phyloP scores from a whole-genome alignment of 768 basidiomycete species.

The Hypsizygus marmoreus region DNA sequence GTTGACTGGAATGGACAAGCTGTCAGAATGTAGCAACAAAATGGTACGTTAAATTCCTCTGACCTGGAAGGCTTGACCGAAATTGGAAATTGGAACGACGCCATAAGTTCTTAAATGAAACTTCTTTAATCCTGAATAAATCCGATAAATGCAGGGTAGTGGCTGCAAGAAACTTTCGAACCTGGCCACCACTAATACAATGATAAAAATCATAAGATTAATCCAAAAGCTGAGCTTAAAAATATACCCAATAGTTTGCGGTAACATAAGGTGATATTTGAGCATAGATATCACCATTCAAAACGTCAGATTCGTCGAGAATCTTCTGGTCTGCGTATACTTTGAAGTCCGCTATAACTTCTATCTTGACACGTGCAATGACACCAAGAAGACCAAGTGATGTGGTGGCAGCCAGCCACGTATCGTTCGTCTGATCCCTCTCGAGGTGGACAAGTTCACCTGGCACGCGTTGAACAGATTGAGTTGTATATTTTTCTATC shows the following conservation, averaged over 20 bases:
- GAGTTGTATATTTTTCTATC: neutral
- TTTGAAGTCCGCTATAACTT: slow-evolving; percentile 35
- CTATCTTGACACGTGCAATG: slow-evolving; percentile 33
- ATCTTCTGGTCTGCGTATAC: slow-evolving; percentile 37
- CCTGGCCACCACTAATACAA: slow-evolving; percentile 38
- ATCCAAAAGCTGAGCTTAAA: neutral
- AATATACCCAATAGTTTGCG: slow-evolving; percentile 38
- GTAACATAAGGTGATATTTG: slow-evolving; percentile 39
- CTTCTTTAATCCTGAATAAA: slow-evolving; percentile 30
- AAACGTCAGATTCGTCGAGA: slow-evolving; percentile 30
- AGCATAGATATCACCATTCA: slow-evolving; percentile 33
- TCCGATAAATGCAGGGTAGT: neutral
- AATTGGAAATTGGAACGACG: slow-evolving; percentile 26
- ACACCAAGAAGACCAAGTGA: slow-evolving; percentile 39
- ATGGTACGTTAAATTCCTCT: neutral
- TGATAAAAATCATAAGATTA: neutral
- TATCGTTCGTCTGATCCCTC: slow-evolving; percentile 30
- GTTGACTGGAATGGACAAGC: slow-evolving; percentile 24
- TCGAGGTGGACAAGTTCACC: slow-evolving; percentile 37
- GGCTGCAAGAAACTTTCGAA: slow-evolving; percentile 10
- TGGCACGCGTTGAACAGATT: slow-evolving; percentile 1
- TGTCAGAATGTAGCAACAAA: neutral
- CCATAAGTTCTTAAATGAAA: slow-evolving; percentile 38
- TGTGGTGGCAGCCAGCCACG: slow-evolving; percentile 39
- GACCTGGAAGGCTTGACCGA: slow-evolving; percentile 38